Base-by-base conservation (phyloP, 1,139 yeast species). In the Blastobotrys arbuscula region DNA sequence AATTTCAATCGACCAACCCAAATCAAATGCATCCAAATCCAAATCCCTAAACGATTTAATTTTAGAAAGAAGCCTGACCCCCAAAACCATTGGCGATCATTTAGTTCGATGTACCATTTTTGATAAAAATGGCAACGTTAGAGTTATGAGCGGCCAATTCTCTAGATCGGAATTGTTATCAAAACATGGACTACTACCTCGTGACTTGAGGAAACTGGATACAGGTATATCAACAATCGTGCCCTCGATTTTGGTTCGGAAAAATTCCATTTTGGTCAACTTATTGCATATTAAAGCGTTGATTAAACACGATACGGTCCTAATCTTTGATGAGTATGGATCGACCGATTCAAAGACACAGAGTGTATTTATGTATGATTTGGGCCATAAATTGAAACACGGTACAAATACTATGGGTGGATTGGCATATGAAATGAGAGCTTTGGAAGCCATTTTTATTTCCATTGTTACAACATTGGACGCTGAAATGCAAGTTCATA, bases 161-260 rank as follows among this genome's bases (percentile, higher is more conserved):
- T 89, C 87, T 50, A 83, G 88, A 62, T 79, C 84, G 70, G 79
- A 81, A 53, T 78, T 94, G 50, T 71, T 94, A 15, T 75, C 80
- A 51, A 82, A 84, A 53, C 88, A 87, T 60, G 85, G 85, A 31
- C 68, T 88, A 37, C 76, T 82, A 44, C 95, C 96, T 0, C 74
- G 96, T 56, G 96, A 88, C 64, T 70, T 88, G 47, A 70, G 96
- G 4, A 88, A 87, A 59, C 83, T 94, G 49, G 98, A 92, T 67
- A 84, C 95, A 7, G 87, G 95, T 0, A 77, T 86, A 24, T 82
- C 86, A 53, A 96, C 89, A 64, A 85, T 92, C 33, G 92, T 88
- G 9, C 98, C 98, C 0, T 80, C 92, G 30, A 82, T 92, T 38
- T 75, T 87, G 62, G 83, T 89, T 15, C 78, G 97, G 47, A 78